These are phyloP conservation scores for Leccinum pallidistipes DNA, from an alignment of 1,284 basidiomycete genomes.

Conservation along the genomic window DNA sequence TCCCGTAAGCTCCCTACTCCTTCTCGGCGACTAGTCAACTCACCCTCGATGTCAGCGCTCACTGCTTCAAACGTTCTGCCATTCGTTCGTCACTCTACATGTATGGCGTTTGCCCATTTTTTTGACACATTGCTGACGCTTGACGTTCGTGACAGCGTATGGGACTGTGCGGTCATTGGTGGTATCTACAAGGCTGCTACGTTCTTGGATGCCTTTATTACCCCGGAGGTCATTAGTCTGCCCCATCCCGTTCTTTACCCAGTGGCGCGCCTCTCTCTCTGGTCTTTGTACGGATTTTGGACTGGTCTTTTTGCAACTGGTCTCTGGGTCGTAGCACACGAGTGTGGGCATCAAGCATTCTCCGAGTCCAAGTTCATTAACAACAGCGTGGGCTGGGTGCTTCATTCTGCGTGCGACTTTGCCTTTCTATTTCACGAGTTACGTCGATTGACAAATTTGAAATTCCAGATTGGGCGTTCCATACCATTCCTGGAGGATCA, in stretches of 20 bases:
- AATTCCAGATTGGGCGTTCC: slow-evolving; percentile 83
- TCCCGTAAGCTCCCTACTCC: slow-evolving; percentile 64
- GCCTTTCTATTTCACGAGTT: slow-evolving; percentile 6
- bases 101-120: slow-evolving; percentile 36
- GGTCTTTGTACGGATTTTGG: slow-evolving; percentile 82
- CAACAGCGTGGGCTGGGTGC: slow-evolving; percentile 91
- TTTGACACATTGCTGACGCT: slow-evolving; percentile 24
- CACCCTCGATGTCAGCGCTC: slow-evolving; percentile 50
- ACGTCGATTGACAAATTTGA: slow-evolving; percentile 31
- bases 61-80: slow-evolving; percentile 93
- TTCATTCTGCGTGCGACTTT: slow-evolving; percentile 78
- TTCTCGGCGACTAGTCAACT: not conserved
- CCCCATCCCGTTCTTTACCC: slow-evolving; percentile 67
- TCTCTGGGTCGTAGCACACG: slow-evolving; percentile 91
- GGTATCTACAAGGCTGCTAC: slow-evolving; percentile 70
- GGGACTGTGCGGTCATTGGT: slow-evolving; percentile 75
- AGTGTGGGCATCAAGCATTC: slow-evolving; percentile 96
- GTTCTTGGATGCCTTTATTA: slow-evolving; percentile 67
- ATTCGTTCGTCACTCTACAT: slow-evolving; percentile 84
- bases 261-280: slow-evolving; percentile 67
- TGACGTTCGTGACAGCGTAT: slow-evolving; percentile 47
- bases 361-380: slow-evolving; percentile 95
- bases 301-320: slow-evolving; percentile 92
- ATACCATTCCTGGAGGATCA: slow-evolving; percentile 98
- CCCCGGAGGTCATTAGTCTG: slow-evolving; percentile 54